A percentile compares a stretch with the other conserved stretches of the same genome.
Conservation (phyloP, 164 flowering plant species). For the Kalanchoe fedtschenkoi region DNA sequence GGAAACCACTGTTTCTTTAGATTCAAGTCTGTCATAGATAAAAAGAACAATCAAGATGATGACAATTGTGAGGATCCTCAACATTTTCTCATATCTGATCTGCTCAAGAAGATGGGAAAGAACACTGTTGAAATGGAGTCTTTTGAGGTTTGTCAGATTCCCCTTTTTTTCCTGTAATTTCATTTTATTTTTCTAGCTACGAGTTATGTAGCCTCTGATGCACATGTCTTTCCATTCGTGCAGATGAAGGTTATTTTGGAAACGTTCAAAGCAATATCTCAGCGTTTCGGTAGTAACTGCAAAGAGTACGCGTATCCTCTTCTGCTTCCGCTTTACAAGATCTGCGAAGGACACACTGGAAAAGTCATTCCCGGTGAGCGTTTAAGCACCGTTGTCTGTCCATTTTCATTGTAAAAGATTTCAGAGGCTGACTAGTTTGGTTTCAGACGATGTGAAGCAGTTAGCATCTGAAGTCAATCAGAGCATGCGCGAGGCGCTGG, state of each 20-base stretch:
- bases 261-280: conserved; percentile 29
- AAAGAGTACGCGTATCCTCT: conserved; percentile 38
- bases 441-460: conserved; percentile 67
- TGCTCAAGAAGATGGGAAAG: conserved; percentile 72
- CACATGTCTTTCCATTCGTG: conserved; percentile 5
- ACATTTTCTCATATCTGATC: conserved; percentile 35
- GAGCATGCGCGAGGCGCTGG: conserved; percentile 31
- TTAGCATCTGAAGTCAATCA: conserved; percentile 54
- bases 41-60: conserved; percentile 13
- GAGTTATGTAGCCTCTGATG: not conserved
- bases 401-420: not conserved
- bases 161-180: not conserved
- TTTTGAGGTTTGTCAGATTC: conserved; percentile 39
- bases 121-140: conserved; percentile 49
- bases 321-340: conserved; percentile 70
- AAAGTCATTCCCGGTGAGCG: conserved; percentile 56
- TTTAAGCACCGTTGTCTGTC: not conserved
- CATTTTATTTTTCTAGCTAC: not conserved
- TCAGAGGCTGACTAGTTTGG: not conserved
- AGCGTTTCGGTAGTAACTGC: conserved; percentile 27
- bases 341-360: conserved; percentile 86
- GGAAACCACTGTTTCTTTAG: conserved; percentile 24
- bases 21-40: conserved; percentile 22
- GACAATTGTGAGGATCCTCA: conserved; percentile 21
- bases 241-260: conserved; percentile 75